Percentiles rank a stretch among this genome's conserved stretches.
These are phyloP conservation scores for Gloeopeniophorella convolvens DNA, from an alignment of 768 basidiomycete species.

Conservation along the genomic window DNA sequence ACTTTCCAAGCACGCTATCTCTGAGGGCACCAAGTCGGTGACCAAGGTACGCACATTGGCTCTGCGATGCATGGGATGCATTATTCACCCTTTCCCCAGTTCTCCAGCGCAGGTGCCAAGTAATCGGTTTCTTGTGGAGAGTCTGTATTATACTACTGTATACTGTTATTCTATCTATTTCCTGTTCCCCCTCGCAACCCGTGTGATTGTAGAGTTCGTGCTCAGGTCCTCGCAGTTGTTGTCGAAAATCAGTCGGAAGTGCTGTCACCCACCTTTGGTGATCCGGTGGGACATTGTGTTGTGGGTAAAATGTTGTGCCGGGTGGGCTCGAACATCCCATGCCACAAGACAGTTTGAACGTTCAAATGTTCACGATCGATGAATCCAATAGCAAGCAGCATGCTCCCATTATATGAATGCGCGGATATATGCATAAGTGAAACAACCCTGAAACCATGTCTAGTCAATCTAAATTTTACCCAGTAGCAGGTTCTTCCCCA, in stretches of 20 bases:
- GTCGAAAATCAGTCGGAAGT: neutral
- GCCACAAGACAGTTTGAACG: too few relatives aligned
- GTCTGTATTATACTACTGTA: constrained; percentile 25
- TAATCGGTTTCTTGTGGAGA: constrained; percentile 29
- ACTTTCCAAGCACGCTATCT: constrained; percentile 90
- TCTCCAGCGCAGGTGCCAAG: constrained; percentile 68
- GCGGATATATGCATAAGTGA: neutral
- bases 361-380: too few relatives aligned
- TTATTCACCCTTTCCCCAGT: constrained; percentile 33
- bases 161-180: constrained; percentile 24
- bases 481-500: constrained; percentile 68
- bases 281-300: too few relatives aligned
- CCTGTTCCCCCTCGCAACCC: neutral
- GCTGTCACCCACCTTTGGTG: too few relatives aligned
- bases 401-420: neutral
- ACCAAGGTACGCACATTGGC: constrained; percentile 52
- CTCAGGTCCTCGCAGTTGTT: neutral
- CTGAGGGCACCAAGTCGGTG: constrained; percentile 90
- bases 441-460: neutral
- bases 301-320: too few relatives aligned
- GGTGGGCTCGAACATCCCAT: too few relatives aligned
- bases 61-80: neutral
- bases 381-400: too few relatives aligned
- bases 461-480: constrained; percentile 66
- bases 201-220: neutral